Conservation (phyloP, 2,329 filamentous ascomycete genomes). For the Seiridium unicorne region DNA sequence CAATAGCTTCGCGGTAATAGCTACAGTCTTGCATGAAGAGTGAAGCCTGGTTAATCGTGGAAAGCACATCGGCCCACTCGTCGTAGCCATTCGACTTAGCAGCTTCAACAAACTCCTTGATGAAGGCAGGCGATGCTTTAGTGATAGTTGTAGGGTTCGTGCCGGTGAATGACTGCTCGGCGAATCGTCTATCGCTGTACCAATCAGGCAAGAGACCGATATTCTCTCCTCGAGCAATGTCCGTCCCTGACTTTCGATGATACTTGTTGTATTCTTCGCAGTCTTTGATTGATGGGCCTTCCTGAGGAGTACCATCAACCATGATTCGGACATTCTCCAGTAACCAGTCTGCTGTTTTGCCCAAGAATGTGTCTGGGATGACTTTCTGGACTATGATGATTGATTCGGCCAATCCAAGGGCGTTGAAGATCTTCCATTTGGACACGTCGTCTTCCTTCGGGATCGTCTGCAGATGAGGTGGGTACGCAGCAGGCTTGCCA, state of each 20-base stretch:
- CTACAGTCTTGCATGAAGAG: conserved; percentile 43
- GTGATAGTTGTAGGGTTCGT: conserved; percentile 41
- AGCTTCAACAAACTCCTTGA: conserved; percentile 32
- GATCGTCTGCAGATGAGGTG: conserved; percentile 29
- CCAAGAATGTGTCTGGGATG: conserved; percentile 27
- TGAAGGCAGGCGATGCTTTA: conserved; percentile 14
- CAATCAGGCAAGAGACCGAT: conserved; percentile 28
- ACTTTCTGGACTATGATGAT: conserved; percentile 29
- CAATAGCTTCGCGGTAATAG: conserved; percentile 38
- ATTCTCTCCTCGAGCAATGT: conserved; percentile 9
- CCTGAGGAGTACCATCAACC: conserved; percentile 24
- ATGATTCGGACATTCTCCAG: conserved; percentile 20
- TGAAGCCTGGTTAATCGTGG: conserved; percentile 23
- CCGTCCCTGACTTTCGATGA: conserved; percentile 9
- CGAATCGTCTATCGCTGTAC: conserved; percentile 42
- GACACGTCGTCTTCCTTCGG: conserved; percentile 22
- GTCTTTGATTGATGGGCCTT: conserved; percentile 29
- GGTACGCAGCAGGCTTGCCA: conserved; percentile 24
- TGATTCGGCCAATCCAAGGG: conserved; percentile 27
- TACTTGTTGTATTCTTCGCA: conserved; percentile 15
- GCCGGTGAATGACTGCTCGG: conserved; percentile 42
- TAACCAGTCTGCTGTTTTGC: conserved; percentile 29
- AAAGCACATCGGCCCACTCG: conserved; percentile 28
- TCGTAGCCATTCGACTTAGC: conserved; percentile 31
- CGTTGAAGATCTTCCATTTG: conserved; percentile 29